phyloP scores from a whole-genome alignment of 2,329 filamentous ascomycete genomes.

The Fusarium protoensiforme region DNA sequence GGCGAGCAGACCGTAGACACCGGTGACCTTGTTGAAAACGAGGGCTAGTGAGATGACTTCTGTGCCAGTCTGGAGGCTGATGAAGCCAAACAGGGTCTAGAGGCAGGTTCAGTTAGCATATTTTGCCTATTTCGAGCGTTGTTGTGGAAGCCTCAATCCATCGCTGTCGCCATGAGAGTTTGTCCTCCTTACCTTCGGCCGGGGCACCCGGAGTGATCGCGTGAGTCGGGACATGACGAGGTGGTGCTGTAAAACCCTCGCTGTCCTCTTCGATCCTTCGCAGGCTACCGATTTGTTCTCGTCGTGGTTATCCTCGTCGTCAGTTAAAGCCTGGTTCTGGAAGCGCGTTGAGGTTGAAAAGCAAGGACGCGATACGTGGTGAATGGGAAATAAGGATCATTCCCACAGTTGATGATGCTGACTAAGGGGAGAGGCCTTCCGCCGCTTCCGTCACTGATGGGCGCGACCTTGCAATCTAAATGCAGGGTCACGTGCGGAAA shows the following conservation, averaged over 20 bases:
- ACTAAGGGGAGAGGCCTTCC: not conserved
- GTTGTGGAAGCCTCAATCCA: not conserved
- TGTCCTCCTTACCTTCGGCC: slow-evolving; percentile 51
- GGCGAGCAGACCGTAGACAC: slow-evolving; percentile 89
- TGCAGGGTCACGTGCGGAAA: not conserved
- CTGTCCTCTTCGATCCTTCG: slow-evolving; percentile 3
- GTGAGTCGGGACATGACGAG: slow-evolving; percentile 51
- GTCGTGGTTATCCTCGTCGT: slow-evolving; percentile 1
- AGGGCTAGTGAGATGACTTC: slow-evolving; percentile 86
- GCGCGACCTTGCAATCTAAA: not conserved
- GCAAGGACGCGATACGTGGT: slow-evolving; percentile 5
- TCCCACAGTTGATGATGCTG: not conserved
- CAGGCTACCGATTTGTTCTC: not conserved
- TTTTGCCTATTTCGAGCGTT: not conserved
- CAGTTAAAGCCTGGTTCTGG: slow-evolving; percentile 8
- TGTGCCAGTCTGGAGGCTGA: slow-evolving; percentile 87
- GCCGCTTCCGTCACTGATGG: not conserved
- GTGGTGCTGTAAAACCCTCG: slow-evolving; percentile 7
- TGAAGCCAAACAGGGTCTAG: slow-evolving; percentile 85
- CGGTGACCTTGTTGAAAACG: slow-evolving; percentile 92
- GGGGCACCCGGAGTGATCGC: slow-evolving; percentile 53
- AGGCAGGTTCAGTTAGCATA: slow-evolving; percentile 26
- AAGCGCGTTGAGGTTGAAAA: slow-evolving; percentile 20
- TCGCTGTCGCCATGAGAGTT: not conserved
- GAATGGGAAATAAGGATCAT: not conserved